These are phyloP conservation scores for Jackrogersella minutella DNA, from an alignment of 495 filamentous ascomycete species.

Conservation along the genomic window DNA sequence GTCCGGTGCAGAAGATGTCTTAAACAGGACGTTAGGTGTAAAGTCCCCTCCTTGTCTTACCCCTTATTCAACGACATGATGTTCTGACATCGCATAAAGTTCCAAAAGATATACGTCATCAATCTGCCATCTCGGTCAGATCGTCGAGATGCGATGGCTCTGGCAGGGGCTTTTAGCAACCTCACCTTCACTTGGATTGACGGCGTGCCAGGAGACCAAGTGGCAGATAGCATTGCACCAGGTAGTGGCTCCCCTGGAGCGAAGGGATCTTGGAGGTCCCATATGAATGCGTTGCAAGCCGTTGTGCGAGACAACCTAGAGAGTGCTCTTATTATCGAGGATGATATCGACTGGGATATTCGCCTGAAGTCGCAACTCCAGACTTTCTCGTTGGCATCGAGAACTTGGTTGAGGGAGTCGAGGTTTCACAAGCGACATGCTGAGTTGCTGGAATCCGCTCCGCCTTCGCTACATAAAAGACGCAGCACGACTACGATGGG, in stretches of 20 bases:
- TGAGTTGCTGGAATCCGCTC: slow-evolving; percentile 1
- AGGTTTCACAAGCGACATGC: not conserved
- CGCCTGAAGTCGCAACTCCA: slow-evolving; percentile 54
- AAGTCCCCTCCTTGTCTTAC: not conserved
- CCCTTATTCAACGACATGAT: not conserved
- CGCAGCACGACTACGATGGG: not conserved
- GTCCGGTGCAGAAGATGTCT: not conserved
- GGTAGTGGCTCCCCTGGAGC: slow-evolving; percentile 44
- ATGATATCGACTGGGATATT: slow-evolving; percentile 62
- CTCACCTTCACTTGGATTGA: slow-evolving; percentile 64
- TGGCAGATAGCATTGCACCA: slow-evolving; percentile 48
- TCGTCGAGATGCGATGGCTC: slow-evolving; percentile 66
- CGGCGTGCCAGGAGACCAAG: slow-evolving; percentile 55
- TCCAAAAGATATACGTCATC: slow-evolving; percentile 68
- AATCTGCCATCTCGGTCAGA: slow-evolving; percentile 68
- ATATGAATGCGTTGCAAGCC: slow-evolving; percentile 54
- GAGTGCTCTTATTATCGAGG: slow-evolving; percentile 58
- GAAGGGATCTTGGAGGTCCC: slow-evolving; percentile 56
- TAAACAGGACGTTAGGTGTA: slow-evolving; percentile 35
- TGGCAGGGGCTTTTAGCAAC: slow-evolving; percentile 60
- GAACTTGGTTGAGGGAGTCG: slow-evolving; percentile 37
- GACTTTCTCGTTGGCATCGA: slow-evolving; percentile 48
- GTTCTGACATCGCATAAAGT: slow-evolving; percentile 49
- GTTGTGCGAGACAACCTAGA: slow-evolving; percentile 48
- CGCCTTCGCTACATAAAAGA: not conserved